Conservation (phyloP, 2,329 filamentous ascomycete species). For the Cercospora sesami region DNA sequence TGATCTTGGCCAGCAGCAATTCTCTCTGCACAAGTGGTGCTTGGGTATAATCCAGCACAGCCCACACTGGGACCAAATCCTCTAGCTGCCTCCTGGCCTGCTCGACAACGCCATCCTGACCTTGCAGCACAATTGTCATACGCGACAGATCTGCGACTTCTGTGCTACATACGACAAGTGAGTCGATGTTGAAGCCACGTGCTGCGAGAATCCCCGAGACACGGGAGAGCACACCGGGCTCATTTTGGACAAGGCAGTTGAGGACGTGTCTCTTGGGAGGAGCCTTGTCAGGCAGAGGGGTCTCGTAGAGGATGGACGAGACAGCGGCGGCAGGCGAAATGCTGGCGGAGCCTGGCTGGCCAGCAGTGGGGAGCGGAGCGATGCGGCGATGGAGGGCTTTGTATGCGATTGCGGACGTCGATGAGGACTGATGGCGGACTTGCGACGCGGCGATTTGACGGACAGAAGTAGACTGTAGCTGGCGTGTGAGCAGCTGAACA, state of each 20-base stretch:
- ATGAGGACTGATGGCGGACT: slow-evolving; percentile 55
- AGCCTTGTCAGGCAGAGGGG: slow-evolving; percentile 75
- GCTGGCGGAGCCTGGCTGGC: slow-evolving; percentile 59
- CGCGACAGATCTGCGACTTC: slow-evolving; percentile 95
- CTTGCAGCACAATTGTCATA: slow-evolving; percentile 97
- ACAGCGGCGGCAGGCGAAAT: slow-evolving; percentile 90
- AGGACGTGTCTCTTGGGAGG: slow-evolving; percentile 93
- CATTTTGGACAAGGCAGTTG: slow-evolving; percentile 98
- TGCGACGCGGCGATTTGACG: slow-evolving; percentile 28
- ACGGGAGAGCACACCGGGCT: slow-evolving; percentile 93
- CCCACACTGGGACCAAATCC: slow-evolving; percentile 97
- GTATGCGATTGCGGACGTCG: slow-evolving; percentile 84
- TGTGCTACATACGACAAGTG: slow-evolving; percentile 93
- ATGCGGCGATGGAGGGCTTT: slow-evolving; percentile 93
- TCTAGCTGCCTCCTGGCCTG: slow-evolving; percentile 94
- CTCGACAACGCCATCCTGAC: slow-evolving; percentile 95
- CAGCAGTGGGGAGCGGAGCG: slow-evolving; percentile 69
- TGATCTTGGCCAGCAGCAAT: slow-evolving; percentile 91
- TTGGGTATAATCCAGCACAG: slow-evolving; percentile 91
- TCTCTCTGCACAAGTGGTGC: slow-evolving; percentile 94
- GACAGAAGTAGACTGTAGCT: slow-evolving; percentile 9
- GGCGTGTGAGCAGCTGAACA: slow-evolving; percentile 29
- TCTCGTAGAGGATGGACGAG: slow-evolving; percentile 98
- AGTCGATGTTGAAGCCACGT: slow-evolving; percentile 98
- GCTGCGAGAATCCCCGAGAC: slow-evolving; percentile 95